Percentiles rank a stretch among this genome's conserved stretches.
These are phyloP conservation scores for Auriscalpium microsporum DNA, from an alignment of 768 basidiomycete species.

Conservation along the genomic window DNA sequence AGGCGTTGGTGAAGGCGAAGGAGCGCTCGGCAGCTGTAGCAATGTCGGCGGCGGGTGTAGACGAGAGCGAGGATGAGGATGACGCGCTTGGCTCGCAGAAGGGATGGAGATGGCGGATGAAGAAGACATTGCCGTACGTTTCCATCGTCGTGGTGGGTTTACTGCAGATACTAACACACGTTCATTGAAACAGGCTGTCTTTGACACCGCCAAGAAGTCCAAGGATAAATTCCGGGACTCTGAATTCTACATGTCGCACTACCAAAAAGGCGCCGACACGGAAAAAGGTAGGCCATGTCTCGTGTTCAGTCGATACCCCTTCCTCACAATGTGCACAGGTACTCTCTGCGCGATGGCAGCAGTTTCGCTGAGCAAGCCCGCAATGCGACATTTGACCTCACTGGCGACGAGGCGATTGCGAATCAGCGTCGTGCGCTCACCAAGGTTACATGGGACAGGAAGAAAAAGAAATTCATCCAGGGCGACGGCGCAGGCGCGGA, in stretches of 20 bases:
- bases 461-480: slow-evolving; percentile 89
- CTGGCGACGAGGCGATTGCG: slow-evolving; percentile 63
- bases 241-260: slow-evolving; percentile 88
- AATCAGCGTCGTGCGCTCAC: slow-evolving; percentile 43
- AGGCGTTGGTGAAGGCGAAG: slow-evolving; percentile 60
- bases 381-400: slow-evolving; percentile 72
- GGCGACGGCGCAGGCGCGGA: slow-evolving; percentile 82
- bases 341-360: slow-evolving; percentile 82
- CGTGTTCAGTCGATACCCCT: neutral
- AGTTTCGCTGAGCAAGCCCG: slow-evolving; percentile 82
- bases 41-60: slow-evolving; percentile 22
- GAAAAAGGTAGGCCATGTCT: slow-evolving; percentile 71
- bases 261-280: slow-evolving; percentile 76
- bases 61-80: slow-evolving; percentile 27
- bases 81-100: slow-evolving; percentile 17
- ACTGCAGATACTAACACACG: slow-evolving; percentile 32
- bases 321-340: slow-evolving; percentile 36
- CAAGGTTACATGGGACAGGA: slow-evolving; percentile 84
- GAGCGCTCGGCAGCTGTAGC: slow-evolving; percentile 35
- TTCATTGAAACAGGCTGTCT: slow-evolving; percentile 27
- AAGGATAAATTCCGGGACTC: slow-evolving; percentile 60
- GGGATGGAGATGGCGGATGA: slow-evolving; percentile 71
- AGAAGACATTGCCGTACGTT: slow-evolving; percentile 57
- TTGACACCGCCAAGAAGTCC: slow-evolving; percentile 20
- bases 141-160: slow-evolving; percentile 40